Conservation (phyloP, 768 basidiomycete species). For the Russula griseocarnosa region DNA sequence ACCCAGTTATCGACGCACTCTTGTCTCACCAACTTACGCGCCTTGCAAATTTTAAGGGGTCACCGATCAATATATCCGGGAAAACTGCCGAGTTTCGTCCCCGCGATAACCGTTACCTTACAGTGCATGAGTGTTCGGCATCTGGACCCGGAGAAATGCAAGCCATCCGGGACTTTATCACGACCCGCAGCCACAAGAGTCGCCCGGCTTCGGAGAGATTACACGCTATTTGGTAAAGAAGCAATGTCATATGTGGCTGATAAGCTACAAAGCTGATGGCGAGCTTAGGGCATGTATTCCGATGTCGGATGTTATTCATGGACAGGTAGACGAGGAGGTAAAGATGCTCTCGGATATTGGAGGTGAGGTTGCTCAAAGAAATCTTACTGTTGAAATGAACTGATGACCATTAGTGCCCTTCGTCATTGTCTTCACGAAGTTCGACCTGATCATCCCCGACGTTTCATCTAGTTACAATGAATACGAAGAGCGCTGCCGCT, state of each 20-base stretch:
- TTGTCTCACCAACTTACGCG: background rate
- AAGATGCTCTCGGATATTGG: background rate
- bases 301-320: background rate
- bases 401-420: slow-evolving; percentile 4
- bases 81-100: background rate
- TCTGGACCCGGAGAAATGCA: background rate
- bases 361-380: background rate
- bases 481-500: background rate
- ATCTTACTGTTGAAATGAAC: background rate
- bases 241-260: background rate
- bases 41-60: background rate
- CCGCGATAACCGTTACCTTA: background rate
- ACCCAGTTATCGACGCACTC: background rate
- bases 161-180: slow-evolving; percentile 3
- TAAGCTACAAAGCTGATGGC: background rate
- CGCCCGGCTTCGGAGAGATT: slow-evolving; percentile 4
- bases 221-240: slow-evolving; percentile 18
- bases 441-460: background rate
- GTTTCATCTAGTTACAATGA: background rate
- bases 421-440: slow-evolving; percentile 6
- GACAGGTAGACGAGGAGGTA: background rate
- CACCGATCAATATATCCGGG: background rate
- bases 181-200: background rate
- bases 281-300: slow-evolving; percentile 11
- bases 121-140: slow-evolving; percentile 1